Conservation (phyloP, 768 basidiomycete genomes). For the Boletus insuetus region DNA sequence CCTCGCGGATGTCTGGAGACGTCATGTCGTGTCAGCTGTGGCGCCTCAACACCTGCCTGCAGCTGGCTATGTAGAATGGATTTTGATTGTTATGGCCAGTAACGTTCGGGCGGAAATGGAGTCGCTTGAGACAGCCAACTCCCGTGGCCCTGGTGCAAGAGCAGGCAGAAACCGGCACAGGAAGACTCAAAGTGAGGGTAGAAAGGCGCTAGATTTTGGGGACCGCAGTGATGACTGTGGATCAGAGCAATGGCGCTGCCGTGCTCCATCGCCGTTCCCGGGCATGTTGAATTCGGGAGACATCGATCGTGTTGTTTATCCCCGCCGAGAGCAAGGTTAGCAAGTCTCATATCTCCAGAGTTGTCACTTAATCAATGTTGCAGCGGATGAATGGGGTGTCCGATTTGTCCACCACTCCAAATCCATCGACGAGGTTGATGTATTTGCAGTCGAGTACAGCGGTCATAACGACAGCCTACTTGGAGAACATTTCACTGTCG, state of each 20-base stretch:
- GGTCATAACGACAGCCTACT: conserved; percentile 26
- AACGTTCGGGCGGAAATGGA: conserved; percentile 17
- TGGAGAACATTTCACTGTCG: conserved; percentile 20
- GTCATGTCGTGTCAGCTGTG: conserved; percentile 56
- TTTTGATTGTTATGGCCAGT: conserved; percentile 28
- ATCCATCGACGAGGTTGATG: conserved; percentile 12
- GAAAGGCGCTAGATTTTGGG: conserved; percentile 38
- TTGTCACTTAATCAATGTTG: conserved; percentile 7
- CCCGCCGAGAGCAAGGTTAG: conserved; percentile 26
- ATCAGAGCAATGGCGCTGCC: conserved; percentile 23
- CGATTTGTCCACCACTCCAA: conserved; percentile 10
- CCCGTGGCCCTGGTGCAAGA: not conserved
- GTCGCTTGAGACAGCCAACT: conserved; percentile 3
- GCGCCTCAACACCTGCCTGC: conserved; percentile 28
- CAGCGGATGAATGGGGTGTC: conserved; percentile 32
- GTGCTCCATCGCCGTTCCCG: conserved; percentile 26
- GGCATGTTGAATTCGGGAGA: conserved; percentile 12
- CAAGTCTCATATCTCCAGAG: not conserved
- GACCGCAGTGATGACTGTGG: conserved; percentile 18
- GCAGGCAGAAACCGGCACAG: conserved; percentile 43
- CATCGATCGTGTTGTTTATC: conserved; percentile 28
- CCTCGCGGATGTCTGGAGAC: conserved; percentile 65
- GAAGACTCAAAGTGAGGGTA: conserved; percentile 42
- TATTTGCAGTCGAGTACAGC: conserved; percentile 24
- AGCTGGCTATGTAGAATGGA: conserved; percentile 35